Percentiles rank a stretch among this genome's conserved stretches.
phyloP scores from a whole-genome alignment of 2,329 filamentous ascomycete species.

The Triangularia setosa region DNA sequence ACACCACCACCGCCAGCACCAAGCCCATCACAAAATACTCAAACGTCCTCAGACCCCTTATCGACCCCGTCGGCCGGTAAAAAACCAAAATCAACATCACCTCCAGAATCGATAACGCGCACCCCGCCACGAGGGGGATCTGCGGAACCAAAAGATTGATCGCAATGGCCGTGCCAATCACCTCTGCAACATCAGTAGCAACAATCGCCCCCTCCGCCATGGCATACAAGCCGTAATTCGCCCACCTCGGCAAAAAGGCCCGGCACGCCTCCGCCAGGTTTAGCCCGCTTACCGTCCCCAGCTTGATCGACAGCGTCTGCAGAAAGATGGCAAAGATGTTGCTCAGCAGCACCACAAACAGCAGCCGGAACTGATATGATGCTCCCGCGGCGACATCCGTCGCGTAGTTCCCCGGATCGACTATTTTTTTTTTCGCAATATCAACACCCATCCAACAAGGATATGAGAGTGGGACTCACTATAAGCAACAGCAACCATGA shows the following conservation, averaged over 20 bases:
- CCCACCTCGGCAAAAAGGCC: conserved; percentile 61
- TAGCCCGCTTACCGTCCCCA: conserved; percentile 65
- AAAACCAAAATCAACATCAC: conserved; percentile 65
- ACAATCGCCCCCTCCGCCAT: conserved; percentile 66
- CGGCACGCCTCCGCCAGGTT: conserved; percentile 65
- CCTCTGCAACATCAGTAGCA: conserved; percentile 65
- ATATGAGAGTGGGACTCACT: conserved; percentile 37
- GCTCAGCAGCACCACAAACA: conserved; percentile 65
- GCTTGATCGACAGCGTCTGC: conserved; percentile 64
- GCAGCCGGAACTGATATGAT: conserved; percentile 58
- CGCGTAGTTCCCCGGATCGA: conserved; percentile 64
- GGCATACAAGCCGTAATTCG: conserved; percentile 58
- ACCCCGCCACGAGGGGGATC: conserved; percentile 63
- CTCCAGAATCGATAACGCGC: conserved; percentile 64
- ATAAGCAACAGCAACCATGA: conserved; percentile 59
- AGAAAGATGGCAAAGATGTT: conserved; percentile 70
- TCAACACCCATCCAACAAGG: too few species aligned
- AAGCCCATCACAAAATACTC: conserved; percentile 60
- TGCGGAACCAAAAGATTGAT: conserved; percentile 62
- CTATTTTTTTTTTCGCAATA: conserved; percentile 29
- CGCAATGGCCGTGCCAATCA: conserved; percentile 68
- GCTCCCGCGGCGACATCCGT: conserved; percentile 68
- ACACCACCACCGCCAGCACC: conserved; percentile 65
- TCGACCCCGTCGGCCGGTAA: conserved; percentile 56
- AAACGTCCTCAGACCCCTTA: conserved; percentile 58